These are phyloP conservation scores for Talaromyces pinophilus DNA, from an alignment of 2,329 filamentous ascomycete species.

Conservation along the genomic window DNA sequence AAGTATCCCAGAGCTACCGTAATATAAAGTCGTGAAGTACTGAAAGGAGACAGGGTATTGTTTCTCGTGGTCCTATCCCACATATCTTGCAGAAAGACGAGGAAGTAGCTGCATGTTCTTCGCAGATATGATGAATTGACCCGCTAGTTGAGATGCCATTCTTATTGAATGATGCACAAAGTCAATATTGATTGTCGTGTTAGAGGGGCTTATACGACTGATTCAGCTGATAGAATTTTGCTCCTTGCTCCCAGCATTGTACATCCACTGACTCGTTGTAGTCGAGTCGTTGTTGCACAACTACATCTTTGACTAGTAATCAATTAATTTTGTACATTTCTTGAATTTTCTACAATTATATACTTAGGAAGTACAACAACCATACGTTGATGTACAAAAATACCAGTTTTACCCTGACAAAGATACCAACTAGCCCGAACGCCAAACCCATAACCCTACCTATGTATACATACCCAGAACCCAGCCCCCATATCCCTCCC, in stretches of 20 bases:
- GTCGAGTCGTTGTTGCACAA: too few relatives aligned
- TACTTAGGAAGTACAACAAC: not conserved
- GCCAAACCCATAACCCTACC: not conserved
- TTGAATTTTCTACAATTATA: slow-evolving; percentile 1
- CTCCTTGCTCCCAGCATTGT: too few relatives aligned
- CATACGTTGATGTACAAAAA: not conserved
- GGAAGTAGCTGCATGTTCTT: not conserved
- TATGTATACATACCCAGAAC: not conserved
- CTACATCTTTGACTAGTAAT: not conserved
- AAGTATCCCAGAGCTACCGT: not conserved
- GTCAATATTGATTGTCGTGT: not conserved
- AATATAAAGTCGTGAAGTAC: not conserved
- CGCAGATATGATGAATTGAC: not conserved
- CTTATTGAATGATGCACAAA: not conserved
- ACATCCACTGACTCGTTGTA: too few relatives aligned
- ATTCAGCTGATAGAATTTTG: too few relatives aligned
- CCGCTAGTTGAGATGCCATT: not conserved
- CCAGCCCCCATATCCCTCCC: not conserved
- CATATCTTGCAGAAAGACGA: not conserved
- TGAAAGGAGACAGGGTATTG: not conserved
- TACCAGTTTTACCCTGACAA: not conserved
- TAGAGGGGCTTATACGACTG: not conserved
- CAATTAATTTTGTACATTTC: not conserved
- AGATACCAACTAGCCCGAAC: not conserved
- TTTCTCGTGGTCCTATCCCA: not conserved